Conservation (phyloP, 2,329 filamentous ascomycete species). For the Diplodia sapinea region DNA sequence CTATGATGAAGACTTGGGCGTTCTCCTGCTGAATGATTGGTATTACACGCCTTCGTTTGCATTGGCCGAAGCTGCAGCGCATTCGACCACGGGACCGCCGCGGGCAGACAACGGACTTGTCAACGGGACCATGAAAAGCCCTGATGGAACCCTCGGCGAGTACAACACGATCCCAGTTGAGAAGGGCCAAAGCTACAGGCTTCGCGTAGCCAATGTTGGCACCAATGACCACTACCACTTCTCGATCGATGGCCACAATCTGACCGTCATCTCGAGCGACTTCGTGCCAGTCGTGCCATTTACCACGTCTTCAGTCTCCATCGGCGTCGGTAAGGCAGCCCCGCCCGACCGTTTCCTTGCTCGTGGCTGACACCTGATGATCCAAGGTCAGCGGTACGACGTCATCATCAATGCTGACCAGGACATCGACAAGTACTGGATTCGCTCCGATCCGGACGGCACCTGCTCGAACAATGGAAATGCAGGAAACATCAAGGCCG, state of each 20-base stretch:
- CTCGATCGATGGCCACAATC: slow-evolving; percentile 46
- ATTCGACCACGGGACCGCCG: slow-evolving; percentile 35
- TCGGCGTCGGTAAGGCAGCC: slow-evolving; percentile 29
- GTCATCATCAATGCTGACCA: slow-evolving; percentile 55
- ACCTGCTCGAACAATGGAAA: slow-evolving; percentile 37
- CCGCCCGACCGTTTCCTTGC: background rate
- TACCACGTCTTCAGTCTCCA: slow-evolving; percentile 37
- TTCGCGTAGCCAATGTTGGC: slow-evolving; percentile 52
- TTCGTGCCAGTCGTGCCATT: slow-evolving; percentile 49
- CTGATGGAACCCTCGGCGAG: slow-evolving; percentile 45
- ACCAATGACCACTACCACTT: slow-evolving; percentile 49
- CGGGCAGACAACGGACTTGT: slow-evolving; percentile 54
- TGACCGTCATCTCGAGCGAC: slow-evolving; percentile 46
- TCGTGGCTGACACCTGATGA: slow-evolving; percentile 3
- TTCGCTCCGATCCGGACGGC: slow-evolving; percentile 39
- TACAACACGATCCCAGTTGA: slow-evolving; percentile 45
- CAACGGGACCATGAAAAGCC: slow-evolving; percentile 62
- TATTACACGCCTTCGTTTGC: slow-evolving; percentile 53
- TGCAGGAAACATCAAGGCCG: slow-evolving; percentile 46
- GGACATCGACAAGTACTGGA: slow-evolving; percentile 54
- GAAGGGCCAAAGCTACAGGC: slow-evolving; percentile 53
- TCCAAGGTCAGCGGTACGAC: slow-evolving; percentile 52
- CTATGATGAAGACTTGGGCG: slow-evolving; percentile 66
- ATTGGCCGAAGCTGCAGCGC: background rate
- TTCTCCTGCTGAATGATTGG: slow-evolving; percentile 68